Evolutionary conservation across 495 filamentous ascomycete species (phyloP).

Genomic region (Xylaria venustula): DNA sequence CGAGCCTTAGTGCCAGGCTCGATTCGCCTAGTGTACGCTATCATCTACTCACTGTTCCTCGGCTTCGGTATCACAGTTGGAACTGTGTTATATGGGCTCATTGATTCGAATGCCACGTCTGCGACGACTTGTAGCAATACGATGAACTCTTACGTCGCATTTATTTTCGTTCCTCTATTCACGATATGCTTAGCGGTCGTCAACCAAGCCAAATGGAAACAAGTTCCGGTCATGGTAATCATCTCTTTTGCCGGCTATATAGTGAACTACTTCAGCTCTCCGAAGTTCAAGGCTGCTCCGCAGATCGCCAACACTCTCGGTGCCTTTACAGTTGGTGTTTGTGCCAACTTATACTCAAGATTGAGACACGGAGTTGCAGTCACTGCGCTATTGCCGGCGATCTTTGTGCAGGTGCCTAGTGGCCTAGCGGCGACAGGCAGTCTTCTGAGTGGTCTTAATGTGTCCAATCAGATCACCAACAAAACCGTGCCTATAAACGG

Average conservation of each 20-base stretch:
- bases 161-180: conserved; percentile 77
- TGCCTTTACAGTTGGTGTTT: conserved; percentile 79
- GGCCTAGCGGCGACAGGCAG: conserved; percentile 83
- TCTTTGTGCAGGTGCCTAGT: conserved; percentile 92
- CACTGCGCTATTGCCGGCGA: conserved; percentile 84
- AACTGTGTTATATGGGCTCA: conserved; percentile 80
- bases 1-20: conserved; percentile 83
- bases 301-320: conserved; percentile 84
- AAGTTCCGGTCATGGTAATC: conserved; percentile 79
- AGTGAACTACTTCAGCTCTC: conserved; percentile 78
- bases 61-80: conserved; percentile 98
- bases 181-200: conserved; percentile 79
- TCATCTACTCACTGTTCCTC: conserved; percentile 93
- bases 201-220: conserved; percentile 88
- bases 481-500: conserved; percentile 23
- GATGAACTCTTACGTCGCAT: conserved; percentile 60
- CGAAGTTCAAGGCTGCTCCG: conserved; percentile 69
- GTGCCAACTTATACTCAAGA: conserved; percentile 86
- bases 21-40: conserved; percentile 92
- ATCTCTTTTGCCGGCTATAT: conserved; percentile 84
- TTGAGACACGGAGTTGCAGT: conserved; percentile 83
- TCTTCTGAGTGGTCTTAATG: conserved; percentile 79
- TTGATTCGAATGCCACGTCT: conserved; percentile 73
- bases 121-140: conserved; percentile 68
- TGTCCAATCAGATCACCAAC: conserved; percentile 72